These are phyloP conservation scores for Euphorbia lathyris DNA, from an alignment of 345 rosid genomes.

Conservation along the genomic window DNA sequence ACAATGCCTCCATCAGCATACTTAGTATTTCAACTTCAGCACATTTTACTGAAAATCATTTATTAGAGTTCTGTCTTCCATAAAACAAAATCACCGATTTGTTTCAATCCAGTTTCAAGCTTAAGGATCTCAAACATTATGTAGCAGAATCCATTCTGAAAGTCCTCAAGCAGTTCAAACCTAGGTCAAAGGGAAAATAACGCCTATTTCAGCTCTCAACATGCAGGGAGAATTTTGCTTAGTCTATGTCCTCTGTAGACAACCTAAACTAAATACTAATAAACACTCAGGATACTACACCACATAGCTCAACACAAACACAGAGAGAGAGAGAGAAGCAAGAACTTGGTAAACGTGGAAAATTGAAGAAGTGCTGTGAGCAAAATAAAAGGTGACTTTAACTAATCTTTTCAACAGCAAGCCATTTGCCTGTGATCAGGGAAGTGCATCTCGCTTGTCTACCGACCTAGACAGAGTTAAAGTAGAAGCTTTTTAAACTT, in stretches of 20 bases:
- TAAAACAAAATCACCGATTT: slow-evolving; percentile 22
- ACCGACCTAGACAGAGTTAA: slow-evolving; percentile 35
- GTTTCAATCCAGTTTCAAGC: slow-evolving; percentile 21
- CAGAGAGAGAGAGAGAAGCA: neutral
- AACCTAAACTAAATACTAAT: slow-evolving; percentile 30
- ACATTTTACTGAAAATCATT: slow-evolving; percentile 19
- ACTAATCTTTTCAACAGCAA: slow-evolving; percentile 27
- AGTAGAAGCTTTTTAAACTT: slow-evolving; percentile 6
- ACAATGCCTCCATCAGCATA: slow-evolving; percentile 21
- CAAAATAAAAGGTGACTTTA: slow-evolving; percentile 12
- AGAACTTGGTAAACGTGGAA: neutral
- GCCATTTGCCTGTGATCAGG: slow-evolving; percentile 29
- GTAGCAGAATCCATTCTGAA: slow-evolving; percentile 15
- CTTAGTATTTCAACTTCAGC: slow-evolving; percentile 12
- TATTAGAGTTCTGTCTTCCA: slow-evolving; percentile 22
- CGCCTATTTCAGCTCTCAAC: slow-evolving; percentile 26
- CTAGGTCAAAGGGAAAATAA: slow-evolving; percentile 24
- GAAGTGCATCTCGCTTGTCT: slow-evolving; percentile 32
- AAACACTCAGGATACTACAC: slow-evolving; percentile 9
- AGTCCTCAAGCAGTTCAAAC: slow-evolving; percentile 28
- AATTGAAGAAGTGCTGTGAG: slow-evolving; percentile 10
- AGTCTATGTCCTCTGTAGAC: slow-evolving; percentile 23
- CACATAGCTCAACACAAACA: neutral
- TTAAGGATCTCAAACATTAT: slow-evolving; percentile 18
- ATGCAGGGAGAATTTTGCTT: slow-evolving; percentile 18